Evolutionary conservation across 768 basidiomycete species (phyloP).

Genomic region (Tylopilus subfusipes): DNA sequence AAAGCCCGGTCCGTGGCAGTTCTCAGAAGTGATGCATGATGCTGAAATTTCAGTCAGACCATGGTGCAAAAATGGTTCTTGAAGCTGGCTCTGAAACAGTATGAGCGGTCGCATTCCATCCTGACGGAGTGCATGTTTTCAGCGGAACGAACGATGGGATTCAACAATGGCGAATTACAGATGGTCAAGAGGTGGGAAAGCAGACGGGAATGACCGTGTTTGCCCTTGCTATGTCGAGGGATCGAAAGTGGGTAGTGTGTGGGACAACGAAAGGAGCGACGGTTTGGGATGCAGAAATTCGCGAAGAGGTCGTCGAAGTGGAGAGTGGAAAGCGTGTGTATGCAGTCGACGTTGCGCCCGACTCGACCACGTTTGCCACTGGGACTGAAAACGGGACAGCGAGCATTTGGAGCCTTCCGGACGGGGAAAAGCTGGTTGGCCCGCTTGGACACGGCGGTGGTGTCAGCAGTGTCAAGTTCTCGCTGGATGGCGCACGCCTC

Average conservation of each 20-base stretch:
- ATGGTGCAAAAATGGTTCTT: neutral
- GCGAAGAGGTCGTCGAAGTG: neutral
- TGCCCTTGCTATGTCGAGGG: neutral
- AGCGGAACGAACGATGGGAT: neutral
- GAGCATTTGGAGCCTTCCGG: neutral
- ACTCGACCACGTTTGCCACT: neutral
- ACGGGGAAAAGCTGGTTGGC: neutral
- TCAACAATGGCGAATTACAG: neutral
- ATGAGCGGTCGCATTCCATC: neutral
- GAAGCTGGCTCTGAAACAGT: neutral
- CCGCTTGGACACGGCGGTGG: neutral
- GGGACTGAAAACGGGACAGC: neutral
- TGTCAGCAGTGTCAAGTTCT: neutral
- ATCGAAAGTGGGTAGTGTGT: neutral
- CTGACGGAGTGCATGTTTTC: neutral
- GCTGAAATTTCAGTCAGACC: neutral
- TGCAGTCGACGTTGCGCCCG: neutral
- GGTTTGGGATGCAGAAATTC: neutral
- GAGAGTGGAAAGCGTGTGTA: neutral
- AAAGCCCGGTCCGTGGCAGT: neutral
- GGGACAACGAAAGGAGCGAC: neutral
- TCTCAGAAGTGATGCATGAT: neutral
- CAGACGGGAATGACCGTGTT: neutral
- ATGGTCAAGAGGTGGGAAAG: neutral
- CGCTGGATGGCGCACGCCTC: neutral